Evolutionary conservation across 352 stramenopile species (phyloP).

Genomic region (Phytophthora pistaciae): DNA sequence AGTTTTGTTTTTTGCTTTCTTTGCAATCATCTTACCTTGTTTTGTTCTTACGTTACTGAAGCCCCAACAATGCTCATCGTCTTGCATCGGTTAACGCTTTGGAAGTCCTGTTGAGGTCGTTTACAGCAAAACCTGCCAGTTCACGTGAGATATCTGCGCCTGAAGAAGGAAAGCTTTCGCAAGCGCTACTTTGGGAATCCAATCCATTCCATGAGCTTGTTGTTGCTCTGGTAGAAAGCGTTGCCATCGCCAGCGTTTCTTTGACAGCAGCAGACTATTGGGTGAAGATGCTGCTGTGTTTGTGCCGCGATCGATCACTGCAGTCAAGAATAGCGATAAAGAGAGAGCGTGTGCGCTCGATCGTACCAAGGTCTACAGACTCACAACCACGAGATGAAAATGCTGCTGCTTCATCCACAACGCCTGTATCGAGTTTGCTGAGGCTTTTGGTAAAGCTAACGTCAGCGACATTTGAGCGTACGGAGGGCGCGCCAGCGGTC

Average conservation of each 20-base stretch:
- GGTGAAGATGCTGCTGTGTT: constrained; percentile 35
- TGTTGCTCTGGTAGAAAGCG: constrained; percentile 30
- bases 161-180: constrained; percentile 11
- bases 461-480: constrained; percentile 29
- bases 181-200: constrained; percentile 37
- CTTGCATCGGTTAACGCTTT: constrained; percentile 30
- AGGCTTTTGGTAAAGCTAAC: constrained; percentile 31
- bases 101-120: constrained; percentile 44
- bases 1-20: constrained; percentile 2
- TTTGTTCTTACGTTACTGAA: constrained; percentile 22
- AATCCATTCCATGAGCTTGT: constrained; percentile 32
- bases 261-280: constrained; percentile 29
- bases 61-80: constrained; percentile 28
- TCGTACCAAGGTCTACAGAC: background rate
- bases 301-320: constrained; percentile 17
- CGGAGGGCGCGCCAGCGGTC: constrained; percentile 36
- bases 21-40: constrained; percentile 4
- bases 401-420: background rate
- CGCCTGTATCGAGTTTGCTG: constrained; percentile 22
- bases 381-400: background rate
- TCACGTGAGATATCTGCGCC: background rate
- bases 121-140: constrained; percentile 11
- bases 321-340: constrained; percentile 13
- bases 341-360: background rate
- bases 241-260: constrained; percentile 33